Conservation (phyloP, 139 green algal genomes). For the Volvox africanus region DNA sequence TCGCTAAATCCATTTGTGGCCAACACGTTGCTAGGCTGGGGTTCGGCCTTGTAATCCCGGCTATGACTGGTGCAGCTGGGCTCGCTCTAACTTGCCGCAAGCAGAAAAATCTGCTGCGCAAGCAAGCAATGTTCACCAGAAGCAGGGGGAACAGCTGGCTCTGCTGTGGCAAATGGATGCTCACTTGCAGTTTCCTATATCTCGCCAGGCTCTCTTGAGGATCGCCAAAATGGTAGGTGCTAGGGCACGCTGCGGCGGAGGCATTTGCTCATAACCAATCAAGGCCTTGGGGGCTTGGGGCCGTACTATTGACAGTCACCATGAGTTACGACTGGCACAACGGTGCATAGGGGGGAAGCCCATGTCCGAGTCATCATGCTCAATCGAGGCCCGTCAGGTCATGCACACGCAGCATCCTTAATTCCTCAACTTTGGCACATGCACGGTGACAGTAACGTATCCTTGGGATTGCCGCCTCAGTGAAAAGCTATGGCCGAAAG, state of each 20-base stretch:
- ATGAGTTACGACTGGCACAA: background rate
- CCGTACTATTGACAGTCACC: background rate
- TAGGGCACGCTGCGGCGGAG: background rate
- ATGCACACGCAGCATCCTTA: too few relatives aligned
- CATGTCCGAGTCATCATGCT: background rate
- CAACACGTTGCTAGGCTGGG: background rate
- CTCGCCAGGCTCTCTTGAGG: background rate
- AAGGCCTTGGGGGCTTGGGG: background rate
- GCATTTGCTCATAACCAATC: background rate
- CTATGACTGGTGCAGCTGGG: slow-evolving; percentile 35
- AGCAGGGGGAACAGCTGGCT: slow-evolving; percentile 9
- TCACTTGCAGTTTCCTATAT: slow-evolving; percentile 10
- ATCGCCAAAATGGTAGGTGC: slow-evolving; percentile 19
- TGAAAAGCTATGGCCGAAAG: background rate
- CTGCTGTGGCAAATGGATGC: slow-evolving; percentile 2
- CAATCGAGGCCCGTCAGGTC: too few relatives aligned
- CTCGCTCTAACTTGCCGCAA: background rate
- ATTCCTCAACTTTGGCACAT: background rate
- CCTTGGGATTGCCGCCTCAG: background rate
- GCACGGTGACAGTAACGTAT: background rate
- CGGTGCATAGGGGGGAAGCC: background rate
- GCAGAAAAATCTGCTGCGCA: background rate
- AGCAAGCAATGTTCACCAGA: background rate
- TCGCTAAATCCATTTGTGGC: background rate
- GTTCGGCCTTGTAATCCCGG: slow-evolving; percentile 7